Evolutionary conservation across 2,329 filamentous ascomycete species (phyloP).

Genomic region (Hypoxylon sp.): DNA sequence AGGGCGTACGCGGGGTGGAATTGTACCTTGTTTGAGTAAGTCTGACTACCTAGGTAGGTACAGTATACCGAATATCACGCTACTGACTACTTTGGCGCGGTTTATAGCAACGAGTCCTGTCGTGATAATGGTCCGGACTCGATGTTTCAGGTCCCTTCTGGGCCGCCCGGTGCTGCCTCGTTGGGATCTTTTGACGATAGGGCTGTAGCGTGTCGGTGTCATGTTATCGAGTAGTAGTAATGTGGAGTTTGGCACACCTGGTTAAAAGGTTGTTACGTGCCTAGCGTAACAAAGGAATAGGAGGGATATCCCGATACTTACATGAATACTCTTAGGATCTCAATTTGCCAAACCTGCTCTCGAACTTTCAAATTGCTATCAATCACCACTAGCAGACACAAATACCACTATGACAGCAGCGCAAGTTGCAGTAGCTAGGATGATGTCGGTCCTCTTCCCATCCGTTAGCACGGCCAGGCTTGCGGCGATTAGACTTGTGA

Average conservation of each 20-base stretch:
- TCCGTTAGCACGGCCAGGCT: slow-evolving; percentile 8
- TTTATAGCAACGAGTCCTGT: slow-evolving; percentile 38
- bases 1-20: slow-evolving; percentile 45
- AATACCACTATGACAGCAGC: slow-evolving; percentile 10
- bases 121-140: slow-evolving; percentile 30
- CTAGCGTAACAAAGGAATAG: too few species aligned
- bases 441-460: slow-evolving; percentile 8
- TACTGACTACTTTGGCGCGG: not conserved
- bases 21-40: slow-evolving; percentile 42
- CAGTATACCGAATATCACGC: not conserved
- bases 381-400: slow-evolving; percentile 4
- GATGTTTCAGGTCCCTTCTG: slow-evolving; percentile 35
- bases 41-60: too few species aligned
- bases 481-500: slow-evolving; percentile 5
- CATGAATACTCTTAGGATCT: too few species aligned
- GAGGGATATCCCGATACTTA: too few species aligned
- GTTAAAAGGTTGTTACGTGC: not conserved
- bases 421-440: slow-evolving; percentile 10
- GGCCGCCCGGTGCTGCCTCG: slow-evolving; percentile 31
- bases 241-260: not conserved
- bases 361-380: too few species aligned
- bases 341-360: too few species aligned
- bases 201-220: slow-evolving; percentile 40
- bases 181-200: slow-evolving; percentile 41
- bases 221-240: not conserved